Base-by-base conservation (phyloP, 306 rosid species). In the Lablab purpureus region DNA sequence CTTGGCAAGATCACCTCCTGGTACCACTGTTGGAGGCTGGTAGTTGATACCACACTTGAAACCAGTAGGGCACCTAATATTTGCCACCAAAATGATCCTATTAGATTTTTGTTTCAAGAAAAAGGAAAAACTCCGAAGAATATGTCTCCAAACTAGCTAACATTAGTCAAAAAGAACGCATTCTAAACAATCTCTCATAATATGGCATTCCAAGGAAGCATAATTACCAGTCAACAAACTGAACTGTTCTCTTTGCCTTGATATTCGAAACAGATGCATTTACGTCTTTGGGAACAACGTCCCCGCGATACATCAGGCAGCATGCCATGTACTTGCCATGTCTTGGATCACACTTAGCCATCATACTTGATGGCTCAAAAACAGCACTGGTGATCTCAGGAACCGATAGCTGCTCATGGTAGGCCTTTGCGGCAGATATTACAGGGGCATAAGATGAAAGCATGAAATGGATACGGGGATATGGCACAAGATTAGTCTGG, bases 321-420 rank as follows among this genome's bases (percentile, higher is more conserved):
- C 96, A 91, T 45, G 96, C 96, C 96, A 89, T 91, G 93, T 91
- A 91, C 83, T 91, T 91, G 18, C 93, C 96, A 52, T 91, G 93
- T 83, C 96, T 91, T 9, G 96, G 96, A 80, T 91, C 96, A 78
- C 96, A 89, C 86, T 91, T 91, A 41, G 87, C 93, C 96, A 91
- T 91, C 96, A 91, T 87, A 79, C 86, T 89, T 41, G 97, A 87
- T 40, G 97, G 93, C 70, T 91, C 97, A 77, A 91, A 89, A 65
- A 89, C 93, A 6, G 93, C 80, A n/a, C 77, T 89, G 40, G 97
- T 91, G 88, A 91, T 91, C 86, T 91, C 97, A 0, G 97, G 92
- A 72, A 91, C 85, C 0, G 97, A 91, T 50, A 89, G 76, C 87
- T 87, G 97, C 80, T 91, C 93, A 50, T 91, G 96, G 89, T 43